These are phyloP conservation scores for Osmanthus fragrans DNA, from an alignment of 257 asterid genomes.

Conservation along the genomic window DNA sequence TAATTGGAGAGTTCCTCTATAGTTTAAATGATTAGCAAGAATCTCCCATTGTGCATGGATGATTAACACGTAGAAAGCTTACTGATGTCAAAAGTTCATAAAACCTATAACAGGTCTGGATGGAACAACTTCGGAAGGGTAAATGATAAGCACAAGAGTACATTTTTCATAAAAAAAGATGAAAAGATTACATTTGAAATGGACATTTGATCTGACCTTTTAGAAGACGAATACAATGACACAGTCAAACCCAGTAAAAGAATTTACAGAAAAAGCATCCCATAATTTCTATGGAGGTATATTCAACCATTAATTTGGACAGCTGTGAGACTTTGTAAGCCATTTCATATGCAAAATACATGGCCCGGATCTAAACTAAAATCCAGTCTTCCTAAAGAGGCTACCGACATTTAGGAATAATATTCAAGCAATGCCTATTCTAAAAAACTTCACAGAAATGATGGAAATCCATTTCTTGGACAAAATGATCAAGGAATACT, in stretches of 20 bases:
- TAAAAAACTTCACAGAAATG: background rate
- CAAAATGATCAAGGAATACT: background rate
- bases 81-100: conserved; percentile 1
- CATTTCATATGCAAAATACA: conserved; percentile 10
- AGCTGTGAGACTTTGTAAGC: background rate
- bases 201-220: no score
- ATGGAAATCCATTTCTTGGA: background rate
- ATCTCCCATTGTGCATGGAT: conserved; percentile 7
- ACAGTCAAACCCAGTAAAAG: background rate
- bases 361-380: conserved; percentile 8
- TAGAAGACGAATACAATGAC: no score
- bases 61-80: background rate
- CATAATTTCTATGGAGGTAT: background rate
- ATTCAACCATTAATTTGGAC: background rate
- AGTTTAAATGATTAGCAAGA: conserved; percentile 11
- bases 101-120: background rate
- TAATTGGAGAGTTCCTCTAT: background rate
- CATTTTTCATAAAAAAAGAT: background rate
- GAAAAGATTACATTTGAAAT: background rate
- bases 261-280: background rate
- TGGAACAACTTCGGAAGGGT: background rate
- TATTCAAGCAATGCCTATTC: background rate
- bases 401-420: background rate
- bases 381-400: conserved; percentile 6
- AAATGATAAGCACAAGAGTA: background rate